Base-by-base conservation (phyloP, 1,284 basidiomycete species). In the Rhodofomes roseus region DNA sequence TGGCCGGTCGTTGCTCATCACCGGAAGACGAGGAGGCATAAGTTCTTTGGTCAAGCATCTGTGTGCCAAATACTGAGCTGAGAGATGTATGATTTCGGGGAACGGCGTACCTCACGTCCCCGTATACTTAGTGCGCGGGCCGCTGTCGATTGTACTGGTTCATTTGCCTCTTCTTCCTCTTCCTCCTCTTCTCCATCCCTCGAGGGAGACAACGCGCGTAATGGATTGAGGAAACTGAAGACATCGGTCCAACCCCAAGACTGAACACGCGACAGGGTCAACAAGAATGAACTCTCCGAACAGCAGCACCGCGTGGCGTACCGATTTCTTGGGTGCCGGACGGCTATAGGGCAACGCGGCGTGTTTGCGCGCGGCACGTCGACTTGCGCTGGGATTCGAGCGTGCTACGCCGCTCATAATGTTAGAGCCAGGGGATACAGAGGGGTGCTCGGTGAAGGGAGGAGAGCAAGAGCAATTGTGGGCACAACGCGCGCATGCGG, bases 281-380 rank as follows among this genome's bases (percentile, higher is more conserved):
- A 55, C 39, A 39, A n/a, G n/a, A n/a, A 14, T 34, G 22, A 46
- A 20, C 52, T 37, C 23, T 55, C 44, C 37, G 36, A 34, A 56
- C 46, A 44, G 37, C 44, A 31, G 53, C 40, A 39, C 41, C 44
- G 40, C 50, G 57, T 50, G 36, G 39, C 51, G 43, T 20, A 62
- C 62, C 50, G 66, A 61, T 63, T 67, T 68, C 64, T 65, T 66
- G 52, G 40, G 20, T 8, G 59, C 37, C 29, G 63, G 64, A 27
- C 66, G 66, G 43, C 64, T 55, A 46, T 68, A 70, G 4, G 67
- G 68, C 39, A 65, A 67, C 50, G 69, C 62, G 53, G 63, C 63
- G 53, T 64, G 60, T 60, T 60, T 63, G 52, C 69, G 66, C 41
- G 58, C 56, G 20, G 61, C 54, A 23, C 67, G 65, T 29, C 69